Percentiles rank a stretch among this genome's conserved stretches.
Evolutionary conservation across 208 protist genomes (phyloP).

Genomic region (Balamuthia mandrillaris): DNA sequence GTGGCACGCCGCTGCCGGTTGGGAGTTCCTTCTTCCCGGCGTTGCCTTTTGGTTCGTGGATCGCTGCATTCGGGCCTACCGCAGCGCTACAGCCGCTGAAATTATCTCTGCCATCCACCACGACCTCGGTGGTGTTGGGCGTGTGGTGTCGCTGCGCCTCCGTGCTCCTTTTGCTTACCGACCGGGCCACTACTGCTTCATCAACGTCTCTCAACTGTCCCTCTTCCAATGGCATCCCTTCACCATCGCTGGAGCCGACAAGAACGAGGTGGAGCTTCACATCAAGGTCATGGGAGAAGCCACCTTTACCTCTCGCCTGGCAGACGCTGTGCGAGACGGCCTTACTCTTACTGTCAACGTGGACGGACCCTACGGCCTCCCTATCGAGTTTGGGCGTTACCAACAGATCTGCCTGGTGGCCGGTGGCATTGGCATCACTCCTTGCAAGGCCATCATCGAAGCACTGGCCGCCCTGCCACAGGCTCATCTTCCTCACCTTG

Average conservation of each 20-base stretch:
- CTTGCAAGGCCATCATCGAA: no score
- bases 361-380: no score
- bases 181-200: conserved; percentile 62
- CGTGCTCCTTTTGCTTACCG: conserved; percentile 68
- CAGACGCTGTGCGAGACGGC: not conserved
- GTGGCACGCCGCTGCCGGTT: no score
- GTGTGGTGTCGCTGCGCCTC: conserved; percentile 70
- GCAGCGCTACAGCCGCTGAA: no score
- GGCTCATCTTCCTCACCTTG: no score
- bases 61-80: no score
- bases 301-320: conserved; percentile 62
- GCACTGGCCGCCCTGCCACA: no score
- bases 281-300: conserved; percentile 67
- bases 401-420: no score
- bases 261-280: conserved; percentile 48
- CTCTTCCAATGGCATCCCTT: conserved; percentile 76
- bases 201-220: conserved; percentile 69
- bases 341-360: not conserved
- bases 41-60: no score
- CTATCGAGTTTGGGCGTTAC: no score
- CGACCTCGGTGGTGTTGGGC: conserved; percentile 69
- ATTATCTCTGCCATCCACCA: conserved; percentile 65
- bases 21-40: no score
- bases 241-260: conserved; percentile 40
- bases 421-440: no score